These are phyloP conservation scores for Globisporangium apiculatum DNA, from an alignment of 352 stramenopile species.

Conservation along the genomic window DNA sequence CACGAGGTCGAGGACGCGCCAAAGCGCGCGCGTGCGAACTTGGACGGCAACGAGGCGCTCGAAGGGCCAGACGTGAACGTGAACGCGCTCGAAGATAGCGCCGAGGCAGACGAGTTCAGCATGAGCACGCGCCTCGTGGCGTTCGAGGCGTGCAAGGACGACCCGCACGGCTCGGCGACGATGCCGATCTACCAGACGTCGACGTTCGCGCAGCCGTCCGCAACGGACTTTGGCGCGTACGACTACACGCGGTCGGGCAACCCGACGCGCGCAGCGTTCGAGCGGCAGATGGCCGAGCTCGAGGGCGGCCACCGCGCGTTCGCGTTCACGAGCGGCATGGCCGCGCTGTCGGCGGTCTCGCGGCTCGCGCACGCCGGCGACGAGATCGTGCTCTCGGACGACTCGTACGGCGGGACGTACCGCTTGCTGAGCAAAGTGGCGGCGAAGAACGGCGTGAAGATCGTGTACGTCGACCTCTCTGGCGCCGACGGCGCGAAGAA, in stretches of 20 bases:
- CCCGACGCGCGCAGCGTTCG: constrained; percentile 89
- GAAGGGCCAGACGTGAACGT: constrained; percentile 30
- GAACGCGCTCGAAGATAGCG: constrained; percentile 24
- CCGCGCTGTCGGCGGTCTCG: constrained; percentile 89
- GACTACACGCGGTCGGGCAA: constrained; percentile 94
- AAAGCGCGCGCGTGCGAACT: constrained; percentile 46
- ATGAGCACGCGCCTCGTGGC: constrained; percentile 69
- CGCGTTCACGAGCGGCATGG: constrained; percentile 94
- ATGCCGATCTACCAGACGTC: constrained; percentile 93
- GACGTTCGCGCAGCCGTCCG: constrained; percentile 86
- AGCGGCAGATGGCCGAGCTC: constrained; percentile 88
- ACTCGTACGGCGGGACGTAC: constrained; percentile 96
- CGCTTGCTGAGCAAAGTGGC: constrained; percentile 88
- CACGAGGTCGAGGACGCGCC: constrained; percentile 47
- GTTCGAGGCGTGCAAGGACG: constrained; percentile 82
- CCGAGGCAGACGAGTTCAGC: constrained; percentile 41
- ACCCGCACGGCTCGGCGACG: constrained; percentile 83
- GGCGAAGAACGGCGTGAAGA: constrained; percentile 63
- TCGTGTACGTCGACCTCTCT: constrained; percentile 86
- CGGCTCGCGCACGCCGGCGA: constrained; percentile 88
- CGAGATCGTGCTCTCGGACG: constrained; percentile 90
- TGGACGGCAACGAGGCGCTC: constrained; percentile 70
- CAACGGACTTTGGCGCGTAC: constrained; percentile 87
- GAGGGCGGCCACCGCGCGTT: constrained; percentile 72
- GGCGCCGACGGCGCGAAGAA: constrained; percentile 57